These are phyloP conservation scores for Myxozyma neglecta DNA, from an alignment of 805 yeast species.

Conservation along the genomic window DNA sequence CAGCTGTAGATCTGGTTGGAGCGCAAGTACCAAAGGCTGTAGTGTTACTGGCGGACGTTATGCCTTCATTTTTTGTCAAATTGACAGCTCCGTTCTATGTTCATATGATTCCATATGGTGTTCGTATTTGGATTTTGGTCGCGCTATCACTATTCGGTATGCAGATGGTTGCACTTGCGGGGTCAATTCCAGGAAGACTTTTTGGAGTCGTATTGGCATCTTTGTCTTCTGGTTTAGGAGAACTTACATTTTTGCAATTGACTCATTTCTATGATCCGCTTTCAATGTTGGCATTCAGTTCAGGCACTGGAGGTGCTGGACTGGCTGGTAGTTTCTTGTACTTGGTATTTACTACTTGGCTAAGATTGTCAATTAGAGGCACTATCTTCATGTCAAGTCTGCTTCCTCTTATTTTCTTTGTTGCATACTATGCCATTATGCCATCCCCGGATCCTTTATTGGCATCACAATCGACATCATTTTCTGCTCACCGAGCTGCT, in stretches of 20 bases:
- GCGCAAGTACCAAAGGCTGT: constrained; percentile 78
- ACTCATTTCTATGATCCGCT: constrained; percentile 73
- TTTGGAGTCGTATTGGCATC: constrained; percentile 80
- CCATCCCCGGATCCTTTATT: constrained; percentile 36
- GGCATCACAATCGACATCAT: constrained; percentile 23
- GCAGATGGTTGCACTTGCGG: constrained; percentile 58
- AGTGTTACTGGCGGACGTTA: constrained; percentile 80
- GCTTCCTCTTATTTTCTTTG: constrained; percentile 40
- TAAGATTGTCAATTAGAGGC: constrained; percentile 54
- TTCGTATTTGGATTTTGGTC: constrained; percentile 57
- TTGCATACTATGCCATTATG: constrained; percentile 36
- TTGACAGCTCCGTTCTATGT: constrained; percentile 75
- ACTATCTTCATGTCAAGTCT: constrained; percentile 59
- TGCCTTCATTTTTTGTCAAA: constrained; percentile 77
- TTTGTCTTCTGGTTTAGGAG: constrained; percentile 85
- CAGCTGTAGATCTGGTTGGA: constrained; percentile 91
- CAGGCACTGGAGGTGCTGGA: constrained; percentile 98
- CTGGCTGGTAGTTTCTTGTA: constrained; percentile 74
- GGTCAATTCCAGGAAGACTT: constrained; percentile 46
- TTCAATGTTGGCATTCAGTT: constrained; percentile 75
- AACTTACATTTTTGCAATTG: constrained; percentile 79
- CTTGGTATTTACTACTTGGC: constrained; percentile 68
- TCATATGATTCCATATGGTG: constrained; percentile 59
- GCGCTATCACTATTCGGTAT: constrained; percentile 68
- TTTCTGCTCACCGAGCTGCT: constrained; percentile 2